Conservation (phyloP, 306 rosid species). For the Hippophae tibetana region DNA sequence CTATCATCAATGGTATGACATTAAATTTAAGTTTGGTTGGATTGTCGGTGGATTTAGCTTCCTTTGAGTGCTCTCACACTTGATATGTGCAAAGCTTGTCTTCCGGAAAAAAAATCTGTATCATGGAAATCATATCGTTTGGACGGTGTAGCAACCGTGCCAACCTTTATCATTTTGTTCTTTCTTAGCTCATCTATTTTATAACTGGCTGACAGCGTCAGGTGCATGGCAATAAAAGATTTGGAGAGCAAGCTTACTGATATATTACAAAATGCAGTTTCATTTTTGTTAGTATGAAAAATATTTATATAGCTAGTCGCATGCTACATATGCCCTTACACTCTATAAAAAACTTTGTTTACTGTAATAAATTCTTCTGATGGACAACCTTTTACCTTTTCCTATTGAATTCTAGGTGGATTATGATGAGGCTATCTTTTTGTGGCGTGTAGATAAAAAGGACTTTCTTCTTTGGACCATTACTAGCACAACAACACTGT, state of each 20-base stretch:
- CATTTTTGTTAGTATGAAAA: too few species aligned
- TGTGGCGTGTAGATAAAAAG: constrained; percentile 87
- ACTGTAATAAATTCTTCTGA: not conserved
- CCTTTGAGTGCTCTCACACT: not conserved
- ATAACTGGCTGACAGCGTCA: not conserved
- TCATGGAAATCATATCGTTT: not conserved
- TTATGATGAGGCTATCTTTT: constrained; percentile 75
- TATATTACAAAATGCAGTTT: not conserved
- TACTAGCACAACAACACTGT: constrained; percentile 66
- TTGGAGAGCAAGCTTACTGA: not conserved
- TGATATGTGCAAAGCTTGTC: not conserved
- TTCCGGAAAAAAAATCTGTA: too few species aligned
- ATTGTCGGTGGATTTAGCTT: constrained; percentile 3
- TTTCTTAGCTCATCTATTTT: not conserved
- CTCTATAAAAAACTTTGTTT: not conserved
- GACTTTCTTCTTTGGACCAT: constrained; percentile 96
- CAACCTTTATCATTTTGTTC: not conserved
- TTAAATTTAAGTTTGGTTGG: constrained; percentile 8
- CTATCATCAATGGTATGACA: not conserved
- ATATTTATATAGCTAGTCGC: too few species aligned
- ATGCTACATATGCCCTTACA: not conserved
- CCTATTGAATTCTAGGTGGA: constrained; percentile 60
- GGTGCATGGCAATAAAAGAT: not conserved
- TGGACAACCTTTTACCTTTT: constrained; percentile 13
- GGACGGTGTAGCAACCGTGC: not conserved